Evolutionary conservation across 1,139 yeast genomes (phyloP).

Genomic region (Candida frijolesensis): DNA sequence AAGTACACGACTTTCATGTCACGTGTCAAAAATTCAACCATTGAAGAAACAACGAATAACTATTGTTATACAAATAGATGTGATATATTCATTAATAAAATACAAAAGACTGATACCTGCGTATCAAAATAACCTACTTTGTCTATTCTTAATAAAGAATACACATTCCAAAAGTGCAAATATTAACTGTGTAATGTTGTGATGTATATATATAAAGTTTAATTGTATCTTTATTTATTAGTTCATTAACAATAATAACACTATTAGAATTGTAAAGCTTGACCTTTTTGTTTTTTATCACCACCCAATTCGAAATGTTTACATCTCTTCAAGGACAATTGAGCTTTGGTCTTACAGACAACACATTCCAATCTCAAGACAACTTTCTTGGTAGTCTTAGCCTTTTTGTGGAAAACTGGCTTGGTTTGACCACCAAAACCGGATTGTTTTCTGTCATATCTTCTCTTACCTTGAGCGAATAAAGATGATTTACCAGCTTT

Average conservation of each 20-base stretch:
- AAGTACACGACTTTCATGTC: background rate
- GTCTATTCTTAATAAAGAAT: background rate
- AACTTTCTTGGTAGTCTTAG: conserved; percentile 99
- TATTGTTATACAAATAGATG: background rate
- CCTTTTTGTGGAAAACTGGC: conserved; percentile 99
- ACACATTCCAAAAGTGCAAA: background rate
- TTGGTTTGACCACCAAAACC: conserved; percentile 99
- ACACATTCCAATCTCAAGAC: conserved; percentile 99
- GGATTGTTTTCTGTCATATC: conserved; percentile 99
- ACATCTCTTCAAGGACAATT: conserved; percentile 98
- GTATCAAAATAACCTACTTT: background rate
- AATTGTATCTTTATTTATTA: background rate
- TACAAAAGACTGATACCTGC: background rate
- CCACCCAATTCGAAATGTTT: conserved; percentile 99
- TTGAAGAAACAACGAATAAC: background rate
- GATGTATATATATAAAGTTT: conserved; percentile 1
- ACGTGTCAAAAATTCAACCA: background rate
- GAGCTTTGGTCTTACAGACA: conserved; percentile 98
- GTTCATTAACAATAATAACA: conserved; percentile 12
- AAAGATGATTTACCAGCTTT: conserved; percentile 99
- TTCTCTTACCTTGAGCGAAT: conserved; percentile 99
- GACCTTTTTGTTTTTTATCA: conserved; percentile 99
- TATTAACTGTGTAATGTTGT: conserved; percentile 1
- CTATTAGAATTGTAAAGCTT: conserved; percentile 88
- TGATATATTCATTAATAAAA: conserved; percentile 1